A percentile compares a stretch with the other conserved stretches of the same genome.
Evolutionary conservation across 2,329 filamentous ascomycete genomes (phyloP).

Genomic region (Boeremia lycopersici): DNA sequence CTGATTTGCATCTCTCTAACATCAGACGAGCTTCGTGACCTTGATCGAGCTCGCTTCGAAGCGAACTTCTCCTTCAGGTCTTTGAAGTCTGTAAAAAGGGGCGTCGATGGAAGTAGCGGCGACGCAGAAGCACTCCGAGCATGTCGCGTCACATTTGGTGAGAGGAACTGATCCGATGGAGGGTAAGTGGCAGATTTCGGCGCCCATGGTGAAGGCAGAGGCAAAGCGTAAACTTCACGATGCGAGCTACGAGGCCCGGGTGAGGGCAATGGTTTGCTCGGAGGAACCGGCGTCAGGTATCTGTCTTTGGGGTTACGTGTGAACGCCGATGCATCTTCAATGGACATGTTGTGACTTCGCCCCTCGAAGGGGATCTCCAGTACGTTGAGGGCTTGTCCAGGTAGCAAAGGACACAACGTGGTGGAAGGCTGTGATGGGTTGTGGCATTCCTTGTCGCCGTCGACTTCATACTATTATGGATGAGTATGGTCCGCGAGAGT

Average conservation of each 20-base stretch:
- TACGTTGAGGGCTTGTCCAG: constrained; percentile 85
- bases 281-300: constrained; percentile 70
- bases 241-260: constrained; percentile 25
- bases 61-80: constrained; percentile 40
- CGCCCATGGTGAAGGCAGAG: constrained; percentile 27
- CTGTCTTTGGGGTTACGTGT: constrained; percentile 82
- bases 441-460: constrained; percentile 79
- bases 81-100: constrained; percentile 41
- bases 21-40: constrained; percentile 29
- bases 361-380: constrained; percentile 77
- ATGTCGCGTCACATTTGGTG: constrained; percentile 33
- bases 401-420: constrained; percentile 80
- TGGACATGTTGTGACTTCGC: constrained; percentile 67
- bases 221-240: constrained; percentile 24
- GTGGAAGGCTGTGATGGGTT: constrained; percentile 76
- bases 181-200: constrained; percentile 41
- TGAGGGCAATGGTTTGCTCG: constrained; percentile 29
- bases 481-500: constrained; percentile 14
- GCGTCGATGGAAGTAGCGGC: constrained; percentile 31
- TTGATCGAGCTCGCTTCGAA: constrained; percentile 34
- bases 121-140: constrained; percentile 42
- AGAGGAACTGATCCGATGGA: constrained; percentile 27
- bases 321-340: constrained; percentile 66
- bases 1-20: constrained; percentile 40
- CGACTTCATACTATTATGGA: constrained; percentile 73